Evolutionary conservation across 75 land plant species (phyloP), one percentile per base, ranked within the genome.

Genomic region (Selaginella tamariscina): DNA sequence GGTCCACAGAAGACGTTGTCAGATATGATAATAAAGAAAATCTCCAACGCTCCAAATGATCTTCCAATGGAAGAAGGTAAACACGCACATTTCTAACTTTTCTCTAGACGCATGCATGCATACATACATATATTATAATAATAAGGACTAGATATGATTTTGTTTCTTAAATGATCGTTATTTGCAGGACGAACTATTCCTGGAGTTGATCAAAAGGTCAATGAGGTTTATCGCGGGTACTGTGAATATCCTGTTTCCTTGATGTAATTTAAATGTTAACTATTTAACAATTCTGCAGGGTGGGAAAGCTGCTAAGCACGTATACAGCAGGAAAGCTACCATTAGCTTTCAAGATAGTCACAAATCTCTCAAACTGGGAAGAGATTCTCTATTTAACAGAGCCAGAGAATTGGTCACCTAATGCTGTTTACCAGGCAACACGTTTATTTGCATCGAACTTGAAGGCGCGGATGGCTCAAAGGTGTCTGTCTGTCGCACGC

Each of bases 371-470:
- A 29, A 54, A 69, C 21, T 94, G 96, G 96, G 96, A 94, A 70
- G 88, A 90, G 24, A 80, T 85, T 2, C 60, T 94, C 62, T 90
- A 85, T 39, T 65, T 90, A 2, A 94, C 96, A 54, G 96, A 90
- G 54, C 98, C 98, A 28, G 96, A 94, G 63, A 85, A 87, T 23
- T 94, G 98, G 98, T 83, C 98, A 26, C 83, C 96, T 13, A 87
- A 83, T 77, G 91, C 98, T 26, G 72, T 94, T 82, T 94, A 78
- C 59, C 96, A 87, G 69, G 91, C 87, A 62, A 94, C 98, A 32
- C 77, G 96, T 31, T 77, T 94, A 20, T 94, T 94, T 78, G 84
- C 96, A 21, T 94, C 98, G 31, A 94, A 87, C 67, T 65, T 94
- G 68, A 74, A 78, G 57, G 83, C 72, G 0, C 84, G 79, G 49